Evolutionary conservation across 345 rosid genomes (phyloP), one percentile per base, ranked within the genome.

Genomic region (Laguncularia racemosa): DNA sequence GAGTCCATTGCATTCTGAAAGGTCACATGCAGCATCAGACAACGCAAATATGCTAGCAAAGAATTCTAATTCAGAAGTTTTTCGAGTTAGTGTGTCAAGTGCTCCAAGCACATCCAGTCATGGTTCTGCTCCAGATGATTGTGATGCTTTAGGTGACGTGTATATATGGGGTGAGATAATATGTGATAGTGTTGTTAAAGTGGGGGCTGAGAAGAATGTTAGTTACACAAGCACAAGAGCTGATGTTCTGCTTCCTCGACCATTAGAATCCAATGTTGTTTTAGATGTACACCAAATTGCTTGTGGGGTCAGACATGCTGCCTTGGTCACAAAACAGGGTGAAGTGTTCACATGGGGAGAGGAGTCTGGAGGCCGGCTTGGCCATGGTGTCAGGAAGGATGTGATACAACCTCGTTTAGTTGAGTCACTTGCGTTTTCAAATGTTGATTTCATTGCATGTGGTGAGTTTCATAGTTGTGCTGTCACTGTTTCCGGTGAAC

Each of bases 391-490:
- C 53, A 88, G 80, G 38, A 86, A 76, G 73, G 88, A 89, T 72
- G 85, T 81, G 64, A 71, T 77, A 57, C 89, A 83, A 56, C 98
- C 98, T 55, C 74, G 71, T 61, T 71, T 89, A 57, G 71, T 92
- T 64, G 98, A 92, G 73, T 84, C 93, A 60, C 75, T 92, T 68
- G 75, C 87, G 21, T 65, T 63, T 69, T 65, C 78, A 20, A 77
- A 52, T 68, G 75, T 92, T 67, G 88, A 89, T 66, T 83, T 83
- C 70, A 91, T 92, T 66, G 81, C 98, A 15, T 92, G 98, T 70
- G 95, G 98, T 56, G 98, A 92, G 77, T 92, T 86, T 70, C 98
- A 92, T 69, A 83, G 84, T 13, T 92, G 98, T 61, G 97, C 97
- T 60, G 85, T 92, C 62, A 83, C 96, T 55, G 81, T 80, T 85